Percentiles rank a stretch among this genome's conserved stretches.
phyloP scores from a whole-genome alignment of 148 eudicot genomes.

The Limonium bicolor region DNA sequence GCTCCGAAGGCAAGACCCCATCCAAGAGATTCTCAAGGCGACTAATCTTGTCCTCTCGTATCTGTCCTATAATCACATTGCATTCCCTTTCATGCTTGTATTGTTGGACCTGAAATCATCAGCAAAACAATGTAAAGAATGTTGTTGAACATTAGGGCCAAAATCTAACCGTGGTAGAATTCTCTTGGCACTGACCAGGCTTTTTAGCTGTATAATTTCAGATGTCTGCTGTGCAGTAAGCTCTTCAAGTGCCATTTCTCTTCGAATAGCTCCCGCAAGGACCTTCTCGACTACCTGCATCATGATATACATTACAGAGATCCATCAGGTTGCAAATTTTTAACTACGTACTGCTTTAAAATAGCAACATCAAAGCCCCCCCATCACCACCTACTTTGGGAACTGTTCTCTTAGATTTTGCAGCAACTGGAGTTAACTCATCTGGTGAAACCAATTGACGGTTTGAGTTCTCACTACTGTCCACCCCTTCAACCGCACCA shows the following conservation, averaged over 20 bases:
- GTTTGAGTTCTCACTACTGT: slow-evolving; percentile 28
- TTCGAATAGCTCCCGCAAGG: slow-evolving; percentile 85
- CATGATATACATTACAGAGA: slow-evolving; percentile 4
- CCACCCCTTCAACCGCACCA: slow-evolving; percentile 24
- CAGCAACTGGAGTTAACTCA: slow-evolving; percentile 31
- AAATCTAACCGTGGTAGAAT: background rate
- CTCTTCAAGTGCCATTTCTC: slow-evolving; percentile 98
- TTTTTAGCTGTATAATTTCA: slow-evolving; percentile 79
- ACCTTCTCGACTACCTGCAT: slow-evolving; percentile 90
- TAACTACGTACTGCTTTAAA: no score
- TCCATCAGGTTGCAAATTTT: slow-evolving; percentile 2
- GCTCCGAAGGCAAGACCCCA: slow-evolving; percentile 75
- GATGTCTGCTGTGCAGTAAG: slow-evolving; percentile 57
- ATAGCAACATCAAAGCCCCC: background rate
- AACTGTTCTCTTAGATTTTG: slow-evolving; percentile 45
- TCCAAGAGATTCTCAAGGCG: slow-evolving; percentile 96
- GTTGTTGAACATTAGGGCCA: no score
- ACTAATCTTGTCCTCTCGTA: slow-evolving; percentile 85
- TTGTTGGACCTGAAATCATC: slow-evolving; percentile 90
- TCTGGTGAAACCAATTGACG: slow-evolving; percentile 64
- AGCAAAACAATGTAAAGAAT: no score
- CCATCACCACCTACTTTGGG: slow-evolving; percentile 94
- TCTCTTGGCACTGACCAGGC: slow-evolving; percentile 39
- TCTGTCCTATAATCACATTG: slow-evolving; percentile 70
- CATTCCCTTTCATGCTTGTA: slow-evolving; percentile 98